A percentile compares a stretch with the other conserved stretches of the same genome.
Conservation (phyloP, 371 early-diverging fungal genomes). For the Actinomucor elegans region DNA sequence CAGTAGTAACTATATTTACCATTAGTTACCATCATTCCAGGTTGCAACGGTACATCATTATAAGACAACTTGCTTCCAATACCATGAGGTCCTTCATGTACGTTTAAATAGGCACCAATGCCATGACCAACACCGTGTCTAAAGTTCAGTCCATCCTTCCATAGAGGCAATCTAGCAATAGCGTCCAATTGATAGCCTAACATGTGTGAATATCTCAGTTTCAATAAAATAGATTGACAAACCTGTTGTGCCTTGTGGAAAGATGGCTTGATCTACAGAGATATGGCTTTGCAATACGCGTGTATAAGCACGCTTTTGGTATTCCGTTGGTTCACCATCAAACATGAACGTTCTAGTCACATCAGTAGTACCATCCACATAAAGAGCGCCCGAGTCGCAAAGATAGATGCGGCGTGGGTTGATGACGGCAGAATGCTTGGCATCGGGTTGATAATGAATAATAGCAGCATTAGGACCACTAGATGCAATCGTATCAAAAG, state of each 20-base stretch:
- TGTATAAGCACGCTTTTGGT: slow-evolving; percentile 91
- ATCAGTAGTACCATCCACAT: slow-evolving; percentile 98
- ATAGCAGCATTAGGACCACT: slow-evolving; percentile 94
- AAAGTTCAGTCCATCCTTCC: slow-evolving; percentile 93
- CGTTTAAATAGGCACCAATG: slow-evolving; percentile 97
- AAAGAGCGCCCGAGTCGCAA: slow-evolving; percentile 98
- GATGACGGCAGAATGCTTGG: slow-evolving; percentile 51
- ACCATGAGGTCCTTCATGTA: slow-evolving; percentile 98
- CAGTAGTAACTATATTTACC: slow-evolving; percentile 30
- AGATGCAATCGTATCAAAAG: slow-evolving; percentile 95
- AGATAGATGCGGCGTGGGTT: slow-evolving; percentile 78
- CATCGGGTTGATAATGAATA: slow-evolving; percentile 92
- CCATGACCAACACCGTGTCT: slow-evolving; percentile 99
- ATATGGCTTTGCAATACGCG: slow-evolving; percentile 97
- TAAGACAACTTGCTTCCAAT: slow-evolving; percentile 75
- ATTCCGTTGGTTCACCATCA: slow-evolving; percentile 74
- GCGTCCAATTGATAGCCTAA: slow-evolving; percentile 80
- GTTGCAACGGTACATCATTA: slow-evolving; percentile 67
- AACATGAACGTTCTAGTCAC: slow-evolving; percentile 96
- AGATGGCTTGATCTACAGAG: slow-evolving; percentile 80
- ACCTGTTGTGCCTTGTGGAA: slow-evolving; percentile 82
- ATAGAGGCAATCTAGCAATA: slow-evolving; percentile 85
- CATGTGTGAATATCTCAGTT: no score
- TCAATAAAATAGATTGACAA: neutral
- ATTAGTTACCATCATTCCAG: slow-evolving; percentile 91